phyloP scores from a whole-genome alignment of 2,329 filamentous ascomycete species.

The Paraphoma sp. region DNA sequence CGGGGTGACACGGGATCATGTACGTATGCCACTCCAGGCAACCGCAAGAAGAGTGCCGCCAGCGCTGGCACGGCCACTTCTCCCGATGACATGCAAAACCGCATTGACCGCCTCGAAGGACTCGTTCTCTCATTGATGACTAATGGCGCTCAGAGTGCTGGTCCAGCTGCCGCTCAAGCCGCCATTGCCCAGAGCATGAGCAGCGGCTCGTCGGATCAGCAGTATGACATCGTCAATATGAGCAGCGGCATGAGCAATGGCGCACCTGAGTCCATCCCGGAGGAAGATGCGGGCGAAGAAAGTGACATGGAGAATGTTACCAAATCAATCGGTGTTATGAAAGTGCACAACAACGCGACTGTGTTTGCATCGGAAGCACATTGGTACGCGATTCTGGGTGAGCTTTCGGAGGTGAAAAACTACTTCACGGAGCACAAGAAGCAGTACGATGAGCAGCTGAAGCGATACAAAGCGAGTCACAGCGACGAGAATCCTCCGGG shows the following conservation, averaged over 20 bases:
- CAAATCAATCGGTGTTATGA: conserved; percentile 60
- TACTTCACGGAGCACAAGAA: conserved; percentile 89
- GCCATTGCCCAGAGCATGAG: conserved; percentile 58
- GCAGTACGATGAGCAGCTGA: conserved; percentile 82
- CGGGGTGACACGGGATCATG: conserved; percentile 81
- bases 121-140: conserved; percentile 94
- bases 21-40: conserved; percentile 74
- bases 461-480: conserved; percentile 75
- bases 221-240: conserved; percentile 62
- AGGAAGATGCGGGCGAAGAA: conserved; percentile 61
- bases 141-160: conserved; percentile 72
- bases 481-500: conserved; percentile 63
- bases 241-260: conserved; percentile 63
- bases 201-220: conserved; percentile 47
- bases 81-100: conserved; percentile 97
- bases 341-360: conserved; percentile 57
- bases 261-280: conserved; percentile 60
- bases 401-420: conserved; percentile 90
- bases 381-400: conserved; percentile 60
- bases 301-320: conserved; percentile 67
- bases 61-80: conserved; percentile 65
- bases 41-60: conserved; percentile 72
- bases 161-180: conserved; percentile 65
- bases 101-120: conserved; percentile 93
- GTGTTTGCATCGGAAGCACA: conserved; percentile 60